A percentile compares a stretch with the other conserved stretches of the same genome.
Evolutionary conservation across 2,329 filamentous ascomycete species (phyloP).

Genomic region (Xylaria sp.): DNA sequence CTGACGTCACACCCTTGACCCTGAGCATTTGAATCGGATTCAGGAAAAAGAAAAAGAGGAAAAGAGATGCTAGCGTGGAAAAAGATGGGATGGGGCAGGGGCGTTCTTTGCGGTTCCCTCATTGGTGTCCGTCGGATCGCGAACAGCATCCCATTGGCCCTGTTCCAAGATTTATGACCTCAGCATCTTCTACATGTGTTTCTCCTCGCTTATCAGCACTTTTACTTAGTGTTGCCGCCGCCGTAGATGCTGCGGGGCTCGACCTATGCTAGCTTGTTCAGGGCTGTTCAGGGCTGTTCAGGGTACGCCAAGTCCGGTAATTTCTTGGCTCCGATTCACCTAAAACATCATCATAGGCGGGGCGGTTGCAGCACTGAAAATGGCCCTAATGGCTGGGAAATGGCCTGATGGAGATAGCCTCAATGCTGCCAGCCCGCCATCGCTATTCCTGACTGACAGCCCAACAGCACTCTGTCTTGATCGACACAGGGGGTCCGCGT

Average conservation of each 20-base stretch:
- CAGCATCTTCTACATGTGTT: not conserved
- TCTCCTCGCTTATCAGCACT: no score
- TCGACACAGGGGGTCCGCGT: constrained; percentile 34
- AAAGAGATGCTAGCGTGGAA: no score
- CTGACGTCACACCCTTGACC: constrained; percentile 22
- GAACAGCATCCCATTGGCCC: not conserved
- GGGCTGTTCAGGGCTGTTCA: no score
- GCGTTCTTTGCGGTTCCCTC: not conserved
- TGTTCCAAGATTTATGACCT: constrained; percentile 17
- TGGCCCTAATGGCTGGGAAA: not conserved
- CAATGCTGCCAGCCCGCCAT: constrained; percentile 22
- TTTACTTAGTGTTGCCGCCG: not conserved
- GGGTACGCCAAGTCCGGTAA: constrained; percentile 3
- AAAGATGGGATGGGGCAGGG: not conserved
- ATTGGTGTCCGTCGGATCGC: not conserved
- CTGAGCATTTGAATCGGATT: no score
- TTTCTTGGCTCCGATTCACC: not conserved
- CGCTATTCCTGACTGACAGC: not conserved
- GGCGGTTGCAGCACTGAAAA: not conserved
- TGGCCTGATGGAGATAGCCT: no score
- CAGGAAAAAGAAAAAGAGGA: not conserved
- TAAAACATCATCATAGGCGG: not conserved
- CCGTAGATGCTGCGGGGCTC: not conserved
- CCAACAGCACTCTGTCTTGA: constrained; percentile 23
- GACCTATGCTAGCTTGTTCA: constrained; percentile 15